Evolutionary conservation across 2,329 filamentous ascomycete species (phyloP).

Genomic region (Curvularia eragrostidis): DNA sequence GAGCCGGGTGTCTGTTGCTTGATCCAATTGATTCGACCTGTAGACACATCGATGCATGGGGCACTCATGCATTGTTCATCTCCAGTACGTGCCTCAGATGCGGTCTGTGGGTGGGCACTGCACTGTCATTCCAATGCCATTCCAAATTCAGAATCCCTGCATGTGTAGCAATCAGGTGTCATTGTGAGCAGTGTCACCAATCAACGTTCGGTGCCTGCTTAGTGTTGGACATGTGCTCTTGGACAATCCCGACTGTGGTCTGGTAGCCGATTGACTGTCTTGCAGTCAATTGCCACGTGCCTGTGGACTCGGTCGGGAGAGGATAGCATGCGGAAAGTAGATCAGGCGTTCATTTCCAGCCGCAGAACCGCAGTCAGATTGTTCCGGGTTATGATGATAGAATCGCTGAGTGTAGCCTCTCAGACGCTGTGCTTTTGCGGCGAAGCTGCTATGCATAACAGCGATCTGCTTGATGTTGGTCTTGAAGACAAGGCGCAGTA

Average conservation of each 20-base stretch:
- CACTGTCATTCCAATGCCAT: not conserved
- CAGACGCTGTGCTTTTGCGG: not conserved
- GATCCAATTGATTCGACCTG: not conserved
- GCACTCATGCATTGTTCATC: not conserved
- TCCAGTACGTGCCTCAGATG: not conserved
- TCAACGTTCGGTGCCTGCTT: constrained; percentile 13
- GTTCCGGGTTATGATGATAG: not conserved
- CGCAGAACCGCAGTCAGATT: constrained; percentile 8
- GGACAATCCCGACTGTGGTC: not conserved
- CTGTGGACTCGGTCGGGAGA: not conserved
- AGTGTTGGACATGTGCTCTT: not conserved
- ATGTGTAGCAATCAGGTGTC: not conserved
- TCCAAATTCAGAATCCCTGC: constrained; percentile 1
- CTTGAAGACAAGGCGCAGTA: not conserved
- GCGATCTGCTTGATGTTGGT: not conserved
- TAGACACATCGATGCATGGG: not conserved
- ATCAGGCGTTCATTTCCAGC: constrained; percentile 3
- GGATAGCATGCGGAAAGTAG: constrained; percentile 1
- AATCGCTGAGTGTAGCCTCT: not conserved
- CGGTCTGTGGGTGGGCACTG: not conserved
- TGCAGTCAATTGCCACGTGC: not conserved
- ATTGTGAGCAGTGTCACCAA: not conserved
- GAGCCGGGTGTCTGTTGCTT: not conserved
- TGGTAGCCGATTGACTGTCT: not conserved
- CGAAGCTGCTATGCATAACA: constrained; percentile 1